Evolutionary conservation across 768 basidiomycete genomes (phyloP).

Genomic region (Suillus cothurnatus): DNA sequence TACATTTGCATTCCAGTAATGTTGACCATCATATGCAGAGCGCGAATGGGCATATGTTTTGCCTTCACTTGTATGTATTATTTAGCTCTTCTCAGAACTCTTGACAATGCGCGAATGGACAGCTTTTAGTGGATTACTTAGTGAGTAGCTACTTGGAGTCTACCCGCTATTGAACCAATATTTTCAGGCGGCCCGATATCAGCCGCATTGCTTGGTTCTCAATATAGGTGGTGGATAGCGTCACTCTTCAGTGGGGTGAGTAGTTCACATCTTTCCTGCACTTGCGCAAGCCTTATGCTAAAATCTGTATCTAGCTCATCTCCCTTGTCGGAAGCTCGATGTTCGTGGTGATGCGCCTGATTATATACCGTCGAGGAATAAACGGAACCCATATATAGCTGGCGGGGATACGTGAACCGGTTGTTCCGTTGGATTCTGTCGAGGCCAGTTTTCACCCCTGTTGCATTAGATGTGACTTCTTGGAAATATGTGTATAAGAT

Average conservation of each 20-base stretch:
- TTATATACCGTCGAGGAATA: background rate
- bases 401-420: background rate
- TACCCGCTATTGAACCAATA: background rate
- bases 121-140: background rate
- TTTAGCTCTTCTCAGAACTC: background rate
- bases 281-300: background rate
- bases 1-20: background rate
- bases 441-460: background rate
- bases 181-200: slow-evolving; percentile 3
- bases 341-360: background rate
- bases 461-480: background rate
- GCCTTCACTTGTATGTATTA: background rate
- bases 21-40: background rate
- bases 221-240: background rate
- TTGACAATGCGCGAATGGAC: background rate
- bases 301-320: background rate
- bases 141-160: background rate
- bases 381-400: background rate
- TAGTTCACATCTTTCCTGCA: background rate
- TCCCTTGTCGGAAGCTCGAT: background rate
- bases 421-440: background rate
- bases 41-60: background rate
- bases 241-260: background rate
- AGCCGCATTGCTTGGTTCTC: background rate
- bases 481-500: background rate